phyloP scores from a whole-genome alignment of 2,329 filamentous ascomycete species.

The Hymenoscyphus repandus region DNA sequence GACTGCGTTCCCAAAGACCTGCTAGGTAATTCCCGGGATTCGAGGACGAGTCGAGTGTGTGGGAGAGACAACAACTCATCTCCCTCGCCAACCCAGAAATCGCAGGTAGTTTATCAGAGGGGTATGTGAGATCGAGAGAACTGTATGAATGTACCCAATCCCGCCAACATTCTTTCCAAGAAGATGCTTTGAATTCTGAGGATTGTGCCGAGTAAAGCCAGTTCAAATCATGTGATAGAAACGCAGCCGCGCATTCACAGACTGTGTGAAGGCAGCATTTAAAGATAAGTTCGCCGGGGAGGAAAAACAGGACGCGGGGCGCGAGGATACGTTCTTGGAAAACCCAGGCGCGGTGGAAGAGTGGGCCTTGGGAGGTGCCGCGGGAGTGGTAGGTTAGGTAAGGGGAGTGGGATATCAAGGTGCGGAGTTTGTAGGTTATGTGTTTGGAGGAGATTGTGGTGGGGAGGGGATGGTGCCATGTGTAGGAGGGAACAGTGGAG shows the following conservation, averaged over 20 bases:
- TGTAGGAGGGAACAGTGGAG: background rate
- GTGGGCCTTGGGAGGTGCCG: background rate
- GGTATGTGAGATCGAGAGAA: background rate
- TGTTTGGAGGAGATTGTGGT: background rate
- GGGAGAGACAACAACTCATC: too few relatives aligned
- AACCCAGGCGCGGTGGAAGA: background rate
- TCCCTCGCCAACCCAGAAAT: background rate
- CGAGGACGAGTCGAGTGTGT: background rate
- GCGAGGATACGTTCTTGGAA: slow-evolving; percentile 1
- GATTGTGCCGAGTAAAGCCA: background rate
- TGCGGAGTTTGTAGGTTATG: background rate
- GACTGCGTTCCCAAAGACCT: background rate
- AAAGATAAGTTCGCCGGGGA: background rate
- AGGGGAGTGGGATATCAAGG: background rate
- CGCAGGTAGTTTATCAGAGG: background rate
- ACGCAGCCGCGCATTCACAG: background rate
- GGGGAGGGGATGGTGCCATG: background rate
- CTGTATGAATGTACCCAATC: background rate
- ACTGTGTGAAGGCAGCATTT: background rate
- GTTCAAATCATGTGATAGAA: background rate
- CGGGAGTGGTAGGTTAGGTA: background rate
- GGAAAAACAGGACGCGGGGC: background rate
- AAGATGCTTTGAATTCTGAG: background rate
- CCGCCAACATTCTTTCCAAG: background rate
- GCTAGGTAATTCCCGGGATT: background rate